A percentile compares a stretch with the other conserved stretches of the same genome.
Conservation (phyloP, 495 filamentous ascomycete genomes). For the Thermochaetoides thermophila region DNA sequence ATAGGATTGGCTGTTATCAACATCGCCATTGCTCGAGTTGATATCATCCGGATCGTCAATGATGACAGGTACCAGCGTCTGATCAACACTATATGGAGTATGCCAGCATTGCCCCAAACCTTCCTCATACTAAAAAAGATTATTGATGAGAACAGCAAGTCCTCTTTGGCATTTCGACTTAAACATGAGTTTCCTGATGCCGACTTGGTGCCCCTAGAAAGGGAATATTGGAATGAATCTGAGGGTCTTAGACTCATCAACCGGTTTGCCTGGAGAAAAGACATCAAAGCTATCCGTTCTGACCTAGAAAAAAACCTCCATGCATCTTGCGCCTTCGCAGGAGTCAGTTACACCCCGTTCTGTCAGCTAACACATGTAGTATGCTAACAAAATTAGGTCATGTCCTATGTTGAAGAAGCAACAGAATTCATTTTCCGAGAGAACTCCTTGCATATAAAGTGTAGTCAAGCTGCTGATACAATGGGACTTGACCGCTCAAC, state of each 20-base stretch:
- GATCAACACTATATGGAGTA: slow-evolving; percentile 44
- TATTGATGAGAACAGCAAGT: slow-evolving; percentile 51
- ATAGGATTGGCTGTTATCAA: slow-evolving; percentile 76
- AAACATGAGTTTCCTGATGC: slow-evolving; percentile 49
- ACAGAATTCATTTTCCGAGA: slow-evolving; percentile 45
- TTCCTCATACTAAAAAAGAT: slow-evolving; percentile 30
- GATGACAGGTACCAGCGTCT: slow-evolving; percentile 63
- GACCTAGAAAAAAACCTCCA: slow-evolving; percentile 76
- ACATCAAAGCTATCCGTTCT: slow-evolving; percentile 64
- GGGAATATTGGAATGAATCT: slow-evolving; percentile 80
- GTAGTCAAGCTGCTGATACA: slow-evolving; percentile 75
- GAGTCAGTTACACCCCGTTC: slow-evolving; percentile 35
- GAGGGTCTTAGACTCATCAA: slow-evolving; percentile 66
- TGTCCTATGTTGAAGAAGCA: slow-evolving; percentile 67
- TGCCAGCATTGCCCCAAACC: slow-evolving; percentile 26
- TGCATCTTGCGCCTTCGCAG: slow-evolving; percentile 76
- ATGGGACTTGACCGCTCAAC: slow-evolving; percentile 92
- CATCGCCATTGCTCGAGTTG: slow-evolving; percentile 58
- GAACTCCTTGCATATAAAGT: slow-evolving; percentile 73
- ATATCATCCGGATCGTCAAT: slow-evolving; percentile 43
- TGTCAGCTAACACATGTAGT: slow-evolving; percentile 5
- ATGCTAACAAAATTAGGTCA: slow-evolving; percentile 33
- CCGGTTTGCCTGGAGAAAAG: slow-evolving; percentile 57
- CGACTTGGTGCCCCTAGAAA: slow-evolving; percentile 50
- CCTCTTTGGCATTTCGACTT: slow-evolving; percentile 47